phyloP scores from a whole-genome alignment of 2,329 filamentous ascomycete genomes.

The Arthroderma sp. region DNA sequence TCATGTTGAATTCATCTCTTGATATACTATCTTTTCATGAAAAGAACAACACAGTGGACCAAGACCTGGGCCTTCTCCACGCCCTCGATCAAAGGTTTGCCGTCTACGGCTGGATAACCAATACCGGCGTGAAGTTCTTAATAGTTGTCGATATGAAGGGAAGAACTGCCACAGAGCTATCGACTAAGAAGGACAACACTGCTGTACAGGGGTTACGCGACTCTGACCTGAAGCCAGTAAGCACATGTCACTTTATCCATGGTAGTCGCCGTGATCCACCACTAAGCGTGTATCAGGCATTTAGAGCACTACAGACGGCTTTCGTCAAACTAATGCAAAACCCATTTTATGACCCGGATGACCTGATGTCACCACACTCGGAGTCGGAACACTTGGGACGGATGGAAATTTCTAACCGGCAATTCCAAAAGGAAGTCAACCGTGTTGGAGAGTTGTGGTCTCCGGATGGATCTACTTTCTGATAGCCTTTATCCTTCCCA shows the following conservation, averaged over 20 bases:
- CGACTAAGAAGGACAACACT: constrained; percentile 20
- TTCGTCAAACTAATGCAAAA: constrained; percentile 84
- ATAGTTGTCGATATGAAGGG: constrained; percentile 86
- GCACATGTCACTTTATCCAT: constrained; percentile 16
- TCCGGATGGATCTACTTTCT: constrained; percentile 44
- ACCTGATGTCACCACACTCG: constrained; percentile 35
- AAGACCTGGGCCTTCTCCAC: constrained; percentile 84
- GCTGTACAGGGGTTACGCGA: constrained; percentile 58
- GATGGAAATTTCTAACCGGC: constrained; percentile 47
- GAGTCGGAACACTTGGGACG: constrained; percentile 32
- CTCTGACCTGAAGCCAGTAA: constrained; percentile 71
- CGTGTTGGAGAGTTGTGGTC: constrained; percentile 76
- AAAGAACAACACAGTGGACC: constrained; percentile 57
- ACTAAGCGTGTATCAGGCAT: constrained; percentile 43
- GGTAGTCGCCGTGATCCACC: neutral
- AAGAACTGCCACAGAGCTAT: constrained; percentile 29
- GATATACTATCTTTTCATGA: constrained; percentile 86
- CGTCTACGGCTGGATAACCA: constrained; percentile 92
- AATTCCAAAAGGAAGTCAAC: constrained; percentile 70
- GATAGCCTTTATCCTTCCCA: too few species aligned
- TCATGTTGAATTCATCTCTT: constrained; percentile 78
- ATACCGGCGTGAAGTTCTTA: constrained; percentile 84
- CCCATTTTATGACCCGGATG: constrained; percentile 85
- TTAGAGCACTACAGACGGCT: constrained; percentile 81
- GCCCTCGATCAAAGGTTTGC: constrained; percentile 86